Base-by-base conservation (phyloP, 345 rosid genomes). In the Excoecaria cochinchinensis region DNA sequence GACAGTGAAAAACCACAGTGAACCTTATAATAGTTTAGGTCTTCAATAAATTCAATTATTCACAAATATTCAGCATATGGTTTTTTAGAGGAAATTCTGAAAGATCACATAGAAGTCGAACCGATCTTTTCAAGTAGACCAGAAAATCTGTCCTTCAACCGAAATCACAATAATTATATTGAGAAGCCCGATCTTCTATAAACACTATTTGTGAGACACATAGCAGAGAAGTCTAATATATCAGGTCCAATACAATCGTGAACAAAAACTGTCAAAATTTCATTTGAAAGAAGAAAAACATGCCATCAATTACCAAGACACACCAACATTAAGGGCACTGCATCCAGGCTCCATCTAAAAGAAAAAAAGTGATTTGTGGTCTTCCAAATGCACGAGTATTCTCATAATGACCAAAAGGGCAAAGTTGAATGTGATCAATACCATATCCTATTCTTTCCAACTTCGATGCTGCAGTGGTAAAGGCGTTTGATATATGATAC, bases 381-480 rank as follows among this genome's bases (percentile, higher is more conserved):
- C 71, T 68, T 25, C 12, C 44, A 48, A 67, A 67, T 42, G 51
- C 38, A 69, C 42, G 51, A 31, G 24, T 51, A 51, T 10, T 69
- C 58, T 15, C 21, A 52, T 51, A 50, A 70, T 52, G 12, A 53
- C 14, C 61, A 39, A 78, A 74, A 38, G 31, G 12, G 47, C 2
- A n/a, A 77, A 75, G 15, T 69, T 19, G 21, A 65, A 46, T 25
- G 51, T 58, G 42, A 61, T 31, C 69, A 53, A 75, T 91, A 95
- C 99, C 98, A 24, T 90, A 90, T 74, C 93, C 94, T 85, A 89
- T 91, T 87, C 91, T 93, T 85, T 95, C 98, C 87, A 93, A 71
- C 85, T 95, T 95, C 19, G 96, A 90, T 24, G 97, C 94, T 65
- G 94, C 97, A 31, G 85, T 81, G 51, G 93, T 82, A 83, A 95